Evolutionary conservation across 495 filamentous ascomycete species (phyloP), one percentile per base, ranked within the genome.

Genomic region (Xylaria venustula): DNA sequence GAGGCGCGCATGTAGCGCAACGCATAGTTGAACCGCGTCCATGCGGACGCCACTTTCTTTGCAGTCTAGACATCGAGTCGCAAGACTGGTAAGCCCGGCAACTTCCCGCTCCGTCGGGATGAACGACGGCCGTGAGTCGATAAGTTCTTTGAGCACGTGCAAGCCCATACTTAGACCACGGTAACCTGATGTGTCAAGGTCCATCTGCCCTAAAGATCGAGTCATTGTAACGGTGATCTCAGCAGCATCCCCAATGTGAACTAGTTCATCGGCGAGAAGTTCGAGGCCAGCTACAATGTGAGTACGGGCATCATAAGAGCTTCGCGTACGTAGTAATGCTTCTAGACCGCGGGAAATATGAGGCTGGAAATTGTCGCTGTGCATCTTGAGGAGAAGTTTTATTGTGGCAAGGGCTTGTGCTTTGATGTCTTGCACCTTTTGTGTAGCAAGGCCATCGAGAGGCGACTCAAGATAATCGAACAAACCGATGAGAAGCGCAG

Each of bases 351-450:
- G 80, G 0, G 85, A 78, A 22, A 88, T 85, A 71, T 89, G 88
- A 1, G 80, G 79, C 25, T 83, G 76, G 67, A 92, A 90, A 44
- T 81, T 79, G 19, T 83, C 78, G 17, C 82, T 81, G 61, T 88
- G 85, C 63, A 88, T 82, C 52, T 82, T 81, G 44, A 94, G 82
- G 64, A 97, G 82, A 20, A 90, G 80, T 56, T 90, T 89, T 63
- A 97, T 84, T 1, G 92, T 92, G 2, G 88, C 81, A 19, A 97
- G 77, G 7, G 90, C 87, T 71, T 97, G 93, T 7, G 90, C 88
- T 72, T 93, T 92, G 56, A 93, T 82, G 55, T 95, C 91, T 54
- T 85, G 81, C 0, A 81, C 77, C 69, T 88, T 89, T 49, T 77
- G 79, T 3, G 83, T 64, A 28, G 80, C 54, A 40, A 82, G 54